Conservation (phyloP, 1,284 basidiomycete genomes). For the Wolfiporia cocos region DNA sequence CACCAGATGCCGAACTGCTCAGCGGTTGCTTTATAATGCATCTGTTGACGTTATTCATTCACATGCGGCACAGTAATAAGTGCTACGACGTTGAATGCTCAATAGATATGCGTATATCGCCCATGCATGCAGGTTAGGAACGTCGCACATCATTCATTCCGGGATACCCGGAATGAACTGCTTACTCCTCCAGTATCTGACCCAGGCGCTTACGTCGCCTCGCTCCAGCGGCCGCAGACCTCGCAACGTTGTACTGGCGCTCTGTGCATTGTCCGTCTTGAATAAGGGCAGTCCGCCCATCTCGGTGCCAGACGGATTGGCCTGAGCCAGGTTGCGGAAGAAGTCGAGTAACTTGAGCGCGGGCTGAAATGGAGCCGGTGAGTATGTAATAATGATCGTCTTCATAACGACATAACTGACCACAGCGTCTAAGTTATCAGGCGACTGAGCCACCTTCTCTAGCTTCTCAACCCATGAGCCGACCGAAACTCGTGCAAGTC, state of each 20-base stretch:
- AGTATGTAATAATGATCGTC: background rate
- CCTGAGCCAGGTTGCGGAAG: background rate
- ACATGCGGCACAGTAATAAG: too few species aligned
- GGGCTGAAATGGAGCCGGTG: background rate
- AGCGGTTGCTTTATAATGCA: too few species aligned
- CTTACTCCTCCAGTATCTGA: slow-evolving; percentile 9
- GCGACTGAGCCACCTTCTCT: background rate
- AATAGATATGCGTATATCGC: too few species aligned
- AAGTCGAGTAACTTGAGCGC: slow-evolving; percentile 4
- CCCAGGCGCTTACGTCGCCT: slow-evolving; percentile 8
- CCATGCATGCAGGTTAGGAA: too few species aligned
- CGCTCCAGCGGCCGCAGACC: slow-evolving; percentile 2
- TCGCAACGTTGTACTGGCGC: slow-evolving; percentile 4
- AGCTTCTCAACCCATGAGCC: background rate
- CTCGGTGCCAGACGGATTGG: slow-evolving; percentile 1
- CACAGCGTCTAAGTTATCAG: background rate
- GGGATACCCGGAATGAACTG: slow-evolving; percentile 1
- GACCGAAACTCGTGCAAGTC: background rate
- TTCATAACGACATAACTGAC: background rate
- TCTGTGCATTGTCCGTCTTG: slow-evolving; percentile 7
- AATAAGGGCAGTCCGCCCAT: slow-evolving; percentile 7
- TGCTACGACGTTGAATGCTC: too few species aligned
- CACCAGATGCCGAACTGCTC: too few species aligned
- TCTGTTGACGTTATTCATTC: too few species aligned
- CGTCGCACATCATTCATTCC: too few species aligned